Evolutionary conservation across 306 rosid genomes (phyloP).

Genomic region (Lupinus albus): DNA sequence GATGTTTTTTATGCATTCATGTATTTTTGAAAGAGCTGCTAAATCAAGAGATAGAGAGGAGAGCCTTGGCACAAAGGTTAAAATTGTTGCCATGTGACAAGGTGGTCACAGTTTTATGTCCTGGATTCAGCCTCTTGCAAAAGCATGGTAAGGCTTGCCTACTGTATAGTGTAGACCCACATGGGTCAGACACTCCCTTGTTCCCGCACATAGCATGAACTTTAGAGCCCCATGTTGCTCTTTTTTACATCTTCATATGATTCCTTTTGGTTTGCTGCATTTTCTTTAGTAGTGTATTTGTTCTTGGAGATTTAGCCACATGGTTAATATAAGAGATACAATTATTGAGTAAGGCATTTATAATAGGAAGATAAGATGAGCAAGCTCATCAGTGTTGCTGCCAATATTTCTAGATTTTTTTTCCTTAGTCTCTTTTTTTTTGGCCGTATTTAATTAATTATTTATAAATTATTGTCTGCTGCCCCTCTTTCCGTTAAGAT

Average conservation of each 20-base stretch:
- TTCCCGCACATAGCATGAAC: no score
- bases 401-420: background rate
- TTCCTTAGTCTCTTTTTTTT: background rate
- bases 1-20: no score
- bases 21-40: no score
- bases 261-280: background rate
- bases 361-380: slow-evolving; percentile 4
- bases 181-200: no score
- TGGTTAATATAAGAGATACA: background rate
- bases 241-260: background rate
- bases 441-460: background rate
- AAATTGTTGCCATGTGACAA: no score
- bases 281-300: background rate
- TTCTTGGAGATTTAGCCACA: slow-evolving; percentile 8
- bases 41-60: no score
- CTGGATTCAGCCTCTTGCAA: no score
- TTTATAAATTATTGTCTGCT: background rate
- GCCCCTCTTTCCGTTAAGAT: background rate
- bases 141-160: no score
- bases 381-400: slow-evolving; percentile 1
- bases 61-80: no score
- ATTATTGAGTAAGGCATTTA: background rate
- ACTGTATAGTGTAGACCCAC: no score
- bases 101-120: no score
- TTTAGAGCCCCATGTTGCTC: no score